Percentiles rank a stretch among this genome's conserved stretches.
phyloP scores from a whole-genome alignment of 2,329 filamentous ascomycete species.

The Colletotrichum destructivum region DNA sequence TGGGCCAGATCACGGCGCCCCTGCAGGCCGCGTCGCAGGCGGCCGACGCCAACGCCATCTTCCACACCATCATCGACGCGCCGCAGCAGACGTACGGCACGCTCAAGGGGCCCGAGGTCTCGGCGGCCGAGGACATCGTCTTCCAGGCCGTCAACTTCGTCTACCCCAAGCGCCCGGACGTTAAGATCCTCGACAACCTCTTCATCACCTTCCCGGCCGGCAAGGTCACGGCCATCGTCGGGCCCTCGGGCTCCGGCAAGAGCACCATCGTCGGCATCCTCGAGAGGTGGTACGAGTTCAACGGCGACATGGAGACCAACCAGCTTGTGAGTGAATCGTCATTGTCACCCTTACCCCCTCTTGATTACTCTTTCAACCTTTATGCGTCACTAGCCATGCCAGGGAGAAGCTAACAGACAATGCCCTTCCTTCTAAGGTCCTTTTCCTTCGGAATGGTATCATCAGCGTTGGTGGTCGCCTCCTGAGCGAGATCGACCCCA shows the following conservation, averaged over 20 bases:
- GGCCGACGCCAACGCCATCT: conserved; percentile 54
- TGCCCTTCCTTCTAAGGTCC: conserved; percentile 47
- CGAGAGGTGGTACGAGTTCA: conserved; percentile 56
- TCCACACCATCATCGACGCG: conserved; percentile 61
- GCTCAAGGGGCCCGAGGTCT: conserved; percentile 65
- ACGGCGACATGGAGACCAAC: conserved; percentile 33
- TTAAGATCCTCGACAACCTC: conserved; percentile 52
- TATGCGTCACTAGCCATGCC: no score
- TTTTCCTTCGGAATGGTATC: conserved; percentile 52
- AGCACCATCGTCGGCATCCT: conserved; percentile 57
- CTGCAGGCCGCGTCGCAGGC: conserved; percentile 54
- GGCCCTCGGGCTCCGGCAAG: conserved; percentile 57
- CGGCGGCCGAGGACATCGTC: conserved; percentile 65
- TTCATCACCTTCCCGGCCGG: conserved; percentile 53
- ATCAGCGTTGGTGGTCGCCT: conserved; percentile 33
- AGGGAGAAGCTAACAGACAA: conserved; percentile 20
- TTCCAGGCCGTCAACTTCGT: conserved; percentile 52
- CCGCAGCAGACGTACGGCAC: conserved; percentile 56
- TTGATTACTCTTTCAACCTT: conserved; percentile 47
- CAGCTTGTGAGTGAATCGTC: conserved; percentile 26
- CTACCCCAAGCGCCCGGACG: conserved; percentile 54
- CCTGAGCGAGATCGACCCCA: conserved; percentile 83
- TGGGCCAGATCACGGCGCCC: conserved; percentile 53
- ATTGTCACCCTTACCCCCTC: conserved; percentile 78
- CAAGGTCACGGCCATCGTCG: conserved; percentile 51